Evolutionary conservation across 352 stramenopile species (phyloP).

Genomic region (Pythium folliculosum): DNA sequence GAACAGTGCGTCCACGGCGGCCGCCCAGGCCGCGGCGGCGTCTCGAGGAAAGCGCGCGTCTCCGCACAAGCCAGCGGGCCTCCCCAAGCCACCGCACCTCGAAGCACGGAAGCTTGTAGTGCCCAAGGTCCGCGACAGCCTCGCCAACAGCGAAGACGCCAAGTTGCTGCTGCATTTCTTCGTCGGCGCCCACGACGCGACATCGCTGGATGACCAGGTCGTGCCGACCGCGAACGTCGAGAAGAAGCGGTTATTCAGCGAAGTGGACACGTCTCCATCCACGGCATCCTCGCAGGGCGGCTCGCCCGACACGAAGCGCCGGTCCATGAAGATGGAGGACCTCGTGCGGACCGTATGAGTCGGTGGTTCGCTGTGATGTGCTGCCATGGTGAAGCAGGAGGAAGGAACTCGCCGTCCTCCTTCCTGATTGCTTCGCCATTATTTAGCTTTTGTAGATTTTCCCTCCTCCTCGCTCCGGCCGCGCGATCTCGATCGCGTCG

Average conservation of each 20-base stretch:
- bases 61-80: conserved; percentile 24
- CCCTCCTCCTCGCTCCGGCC: neutral
- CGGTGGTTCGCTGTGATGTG: neutral
- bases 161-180: conserved; percentile 81
- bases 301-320: conserved; percentile 45
- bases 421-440: neutral
- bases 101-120: conserved; percentile 32
- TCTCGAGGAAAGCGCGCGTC: conserved; percentile 13
- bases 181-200: conserved; percentile 49
- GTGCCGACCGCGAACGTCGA: conserved; percentile 32
- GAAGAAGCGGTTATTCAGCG: conserved; percentile 64
- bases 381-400: neutral
- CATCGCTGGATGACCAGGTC: conserved; percentile 27
- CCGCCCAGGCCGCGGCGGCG: conserved; percentile 6
- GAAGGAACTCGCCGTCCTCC: neutral
- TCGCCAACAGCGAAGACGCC: conserved; percentile 64
- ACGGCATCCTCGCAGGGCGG: conserved; percentile 5
- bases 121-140: conserved; percentile 18
- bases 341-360: conserved; percentile 33
- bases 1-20: neutral
- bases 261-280: conserved; percentile 31
- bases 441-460: conserved; percentile 33
- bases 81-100: conserved; percentile 24
- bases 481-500: neutral
- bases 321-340: conserved; percentile 42